These are phyloP conservation scores for Rhizopus sp. DNA, from an alignment of 371 early-diverging fungal genomes.

Conservation along the genomic window DNA sequence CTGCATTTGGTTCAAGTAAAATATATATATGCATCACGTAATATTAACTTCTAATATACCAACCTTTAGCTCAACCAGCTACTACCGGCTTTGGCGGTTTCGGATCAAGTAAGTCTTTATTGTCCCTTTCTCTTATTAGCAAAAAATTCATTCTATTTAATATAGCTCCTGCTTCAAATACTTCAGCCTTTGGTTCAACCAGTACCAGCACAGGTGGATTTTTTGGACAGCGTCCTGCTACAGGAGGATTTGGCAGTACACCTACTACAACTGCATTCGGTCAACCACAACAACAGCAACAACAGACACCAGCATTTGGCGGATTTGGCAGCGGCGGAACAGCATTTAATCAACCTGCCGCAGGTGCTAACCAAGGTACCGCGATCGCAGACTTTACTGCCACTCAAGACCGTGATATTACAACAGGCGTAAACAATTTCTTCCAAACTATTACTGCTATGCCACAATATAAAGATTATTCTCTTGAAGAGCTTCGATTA, in stretches of 20 bases:
- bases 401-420: conserved; percentile 66
- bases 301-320: conserved; percentile 39
- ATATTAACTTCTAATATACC: background rate
- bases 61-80: conserved; percentile 28
- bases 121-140: conserved; percentile 2
- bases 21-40: background rate
- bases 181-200: conserved; percentile 54
- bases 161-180: conserved; percentile 32
- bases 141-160: conserved; percentile 3
- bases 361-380: conserved; percentile 70
- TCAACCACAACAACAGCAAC: conserved; percentile 20
- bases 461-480: conserved; percentile 85
- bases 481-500: conserved; percentile 89
- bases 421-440: conserved; percentile 58
- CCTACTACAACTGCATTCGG: conserved; percentile 34
- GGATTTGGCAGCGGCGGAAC: conserved; percentile 27
- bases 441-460: conserved; percentile 88
- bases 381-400: conserved; percentile 74
- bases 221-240: conserved; percentile 42
- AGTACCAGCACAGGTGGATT: conserved; percentile 48
- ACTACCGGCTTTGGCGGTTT: conserved; percentile 42
- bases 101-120: conserved; percentile 39
- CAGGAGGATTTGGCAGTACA: conserved; percentile 30
- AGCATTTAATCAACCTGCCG: conserved; percentile 57
- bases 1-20: conserved; percentile 38